Evolutionary conservation across 768 basidiomycete species (phyloP), one percentile per base, ranked within the genome.

Genomic region (Termitomyces sp.): DNA sequence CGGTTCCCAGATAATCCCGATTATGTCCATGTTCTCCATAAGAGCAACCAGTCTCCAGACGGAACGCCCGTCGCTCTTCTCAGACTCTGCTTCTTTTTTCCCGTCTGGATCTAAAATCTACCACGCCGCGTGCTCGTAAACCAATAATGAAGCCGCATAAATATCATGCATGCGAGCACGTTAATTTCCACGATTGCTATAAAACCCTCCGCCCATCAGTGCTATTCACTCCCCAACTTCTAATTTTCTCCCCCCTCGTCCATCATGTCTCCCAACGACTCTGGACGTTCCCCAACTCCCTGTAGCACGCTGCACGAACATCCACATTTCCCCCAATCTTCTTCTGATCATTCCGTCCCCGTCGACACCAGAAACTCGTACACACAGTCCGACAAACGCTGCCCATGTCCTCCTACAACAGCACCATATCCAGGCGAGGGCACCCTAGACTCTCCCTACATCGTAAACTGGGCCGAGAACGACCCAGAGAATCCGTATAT

Each of bases 401-500:
- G 8, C 50, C 53, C 11, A 50, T 54, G 20, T 43, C 25, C 34
- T 15, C 57, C 59, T 37, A 52, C n/a, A 47, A 37, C 50, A 56
- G 64, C 66, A 36, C 65, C 65, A 14, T 83, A 81, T 68, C 68
- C 74, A 9, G 85, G 84, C 11, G 69, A 64, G 31, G 85, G 85
- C 31, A 81, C 81, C 15, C 53, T 49, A 4, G 72, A 78, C 37
- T 79, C 83, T 63, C 85, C 85, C 25, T 83, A 76, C 62, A 69
- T 85, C 55, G 82, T 87, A 63, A 77, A 83, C 62, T 87, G 83
- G 84, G 74, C 77, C 52, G 60, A 70, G 4, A 70, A 77, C 58
- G 84, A 85, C 62, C 74, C 79, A 12, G 82, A 83, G 61, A 77
- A 84, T 66, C 85, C 85, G 2, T 83, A 81, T 72, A 84, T 82